These are phyloP conservation scores for Pichia kluyveri DNA, from an alignment of 805 yeast genomes.

Conservation along the genomic window DNA sequence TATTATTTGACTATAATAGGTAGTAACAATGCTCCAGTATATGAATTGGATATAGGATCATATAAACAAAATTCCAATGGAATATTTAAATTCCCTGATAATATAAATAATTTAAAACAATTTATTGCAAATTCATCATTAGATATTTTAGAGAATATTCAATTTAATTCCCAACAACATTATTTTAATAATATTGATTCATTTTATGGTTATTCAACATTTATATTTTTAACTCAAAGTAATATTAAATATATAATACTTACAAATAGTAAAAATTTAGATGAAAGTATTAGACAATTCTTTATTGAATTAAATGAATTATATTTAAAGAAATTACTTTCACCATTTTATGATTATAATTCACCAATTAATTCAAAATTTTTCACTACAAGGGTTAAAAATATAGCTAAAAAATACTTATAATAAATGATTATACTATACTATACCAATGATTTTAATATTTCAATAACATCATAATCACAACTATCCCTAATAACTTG, in stretches of 20 bases:
- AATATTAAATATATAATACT: constrained; percentile 72
- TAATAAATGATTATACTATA: constrained; percentile 24
- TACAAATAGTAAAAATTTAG: constrained; percentile 49
- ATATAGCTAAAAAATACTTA: constrained; percentile 68
- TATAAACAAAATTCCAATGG: constrained; percentile 63
- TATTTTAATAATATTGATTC: constrained; percentile 75
- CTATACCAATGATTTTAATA: constrained; percentile 26
- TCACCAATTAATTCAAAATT: constrained; percentile 64
- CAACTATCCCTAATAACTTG: constrained; percentile 14
- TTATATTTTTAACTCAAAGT: constrained; percentile 83
- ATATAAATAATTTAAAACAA: constrained; percentile 73
- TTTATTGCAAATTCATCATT: constrained; percentile 82
- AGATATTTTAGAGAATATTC: constrained; percentile 85
- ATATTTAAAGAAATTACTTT: constrained; percentile 74
- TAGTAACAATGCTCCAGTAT: constrained; percentile 74
- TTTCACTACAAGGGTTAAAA: constrained; percentile 68
- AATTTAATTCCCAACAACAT: constrained; percentile 61
- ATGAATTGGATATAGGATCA: constrained; percentile 80
- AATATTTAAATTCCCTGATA: constrained; percentile 50
- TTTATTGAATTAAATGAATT: constrained; percentile 80
- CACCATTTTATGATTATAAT: constrained; percentile 77
- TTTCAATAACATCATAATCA: constrained; percentile 21
- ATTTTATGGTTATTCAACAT: constrained; percentile 74
- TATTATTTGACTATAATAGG: constrained; percentile 86
- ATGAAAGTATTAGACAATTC: constrained; percentile 73